A percentile compares a stretch with the other conserved stretches of the same genome.
These are phyloP conservation scores for Fusarium brachygibbosum DNA, from an alignment of 2,329 filamentous ascomycete species.

Conservation along the genomic window DNA sequence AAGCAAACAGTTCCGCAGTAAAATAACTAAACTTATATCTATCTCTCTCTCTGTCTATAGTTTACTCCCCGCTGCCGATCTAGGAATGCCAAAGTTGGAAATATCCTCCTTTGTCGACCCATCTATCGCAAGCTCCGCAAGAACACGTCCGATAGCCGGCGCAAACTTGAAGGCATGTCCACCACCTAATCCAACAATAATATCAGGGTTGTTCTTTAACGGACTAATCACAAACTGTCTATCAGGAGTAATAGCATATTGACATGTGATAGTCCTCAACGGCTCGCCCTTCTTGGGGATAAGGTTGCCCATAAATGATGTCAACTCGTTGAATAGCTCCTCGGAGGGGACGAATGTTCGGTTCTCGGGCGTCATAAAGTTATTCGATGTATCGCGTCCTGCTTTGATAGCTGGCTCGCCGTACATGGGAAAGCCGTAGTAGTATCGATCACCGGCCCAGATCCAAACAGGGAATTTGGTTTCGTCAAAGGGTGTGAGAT, in stretches of 20 bases:
- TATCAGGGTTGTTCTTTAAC: conserved; percentile 26
- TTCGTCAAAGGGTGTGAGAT: conserved; percentile 7
- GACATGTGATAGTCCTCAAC: conserved; percentile 46
- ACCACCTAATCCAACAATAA: conserved; percentile 41
- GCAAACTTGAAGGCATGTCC: conserved; percentile 48
- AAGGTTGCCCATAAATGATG: conserved; percentile 18
- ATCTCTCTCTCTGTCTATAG: background rate
- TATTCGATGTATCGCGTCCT: conserved; percentile 31
- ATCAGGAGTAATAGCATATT: conserved; percentile 46
- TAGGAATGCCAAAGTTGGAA: conserved; percentile 22
- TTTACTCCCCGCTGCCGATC: background rate
- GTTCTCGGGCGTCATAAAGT: conserved; percentile 33
- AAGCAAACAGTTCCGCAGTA: no score
- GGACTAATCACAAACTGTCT: conserved; percentile 45
- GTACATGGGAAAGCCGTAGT: conserved; percentile 35
- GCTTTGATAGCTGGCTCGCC: conserved; percentile 41
- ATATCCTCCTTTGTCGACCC: conserved; percentile 33
- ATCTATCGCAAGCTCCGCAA: conserved; percentile 47
- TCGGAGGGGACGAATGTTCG: conserved; percentile 31
- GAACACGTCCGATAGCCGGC: conserved; percentile 45
- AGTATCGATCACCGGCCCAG: conserved; percentile 26
- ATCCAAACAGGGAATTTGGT: conserved; percentile 38
- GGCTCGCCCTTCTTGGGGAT: conserved; percentile 27
- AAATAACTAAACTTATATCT: background rate
- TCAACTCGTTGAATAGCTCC: conserved; percentile 13